A percentile compares a stretch with the other conserved stretches of the same genome.
These are phyloP conservation scores for Boletus semigastroideus DNA, from an alignment of 1,284 basidiomycete genomes.

Conservation along the genomic window DNA sequence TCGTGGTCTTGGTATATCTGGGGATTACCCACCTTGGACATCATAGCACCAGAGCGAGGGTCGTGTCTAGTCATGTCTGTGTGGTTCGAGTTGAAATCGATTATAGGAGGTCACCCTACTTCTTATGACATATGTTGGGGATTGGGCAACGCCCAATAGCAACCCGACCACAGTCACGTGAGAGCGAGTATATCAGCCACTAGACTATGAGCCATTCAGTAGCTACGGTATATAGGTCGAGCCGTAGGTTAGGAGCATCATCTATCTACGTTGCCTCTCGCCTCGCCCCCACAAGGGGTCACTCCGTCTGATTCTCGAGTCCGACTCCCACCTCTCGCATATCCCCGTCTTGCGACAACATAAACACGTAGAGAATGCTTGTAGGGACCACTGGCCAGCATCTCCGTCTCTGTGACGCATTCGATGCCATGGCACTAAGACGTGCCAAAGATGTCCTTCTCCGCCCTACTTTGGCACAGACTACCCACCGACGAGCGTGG, in stretches of 20 bases:
- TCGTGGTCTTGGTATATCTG: conserved; percentile 45
- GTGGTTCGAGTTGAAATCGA: not conserved
- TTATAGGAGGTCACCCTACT: conserved; percentile 2
- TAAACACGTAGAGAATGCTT: not conserved
- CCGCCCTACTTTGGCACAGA: conserved; percentile 38
- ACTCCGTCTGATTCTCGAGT: no score
- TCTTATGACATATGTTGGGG: no score
- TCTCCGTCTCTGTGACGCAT: conserved; percentile 14
- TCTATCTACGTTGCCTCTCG: no score
- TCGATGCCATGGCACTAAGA: conserved; percentile 33
- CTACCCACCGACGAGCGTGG: conserved; percentile 27
- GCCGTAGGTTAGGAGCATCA: no score
- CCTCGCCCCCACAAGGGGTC: no score
- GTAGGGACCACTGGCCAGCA: conserved; percentile 37
- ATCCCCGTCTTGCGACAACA: conserved; percentile 9
- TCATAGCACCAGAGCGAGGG: conserved; percentile 39
- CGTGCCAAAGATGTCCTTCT: conserved; percentile 25
- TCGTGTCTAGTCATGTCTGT: conserved; percentile 18
- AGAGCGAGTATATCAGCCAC: no score
- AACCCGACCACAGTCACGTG: no score
- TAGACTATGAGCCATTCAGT: no score
- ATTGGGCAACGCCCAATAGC: no score
- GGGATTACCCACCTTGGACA: conserved; percentile 46
- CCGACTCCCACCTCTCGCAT: no score
- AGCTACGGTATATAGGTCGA: no score